Conservation (phyloP, 23 red algal species). For the Gracilaria vermiculophylla region DNA sequence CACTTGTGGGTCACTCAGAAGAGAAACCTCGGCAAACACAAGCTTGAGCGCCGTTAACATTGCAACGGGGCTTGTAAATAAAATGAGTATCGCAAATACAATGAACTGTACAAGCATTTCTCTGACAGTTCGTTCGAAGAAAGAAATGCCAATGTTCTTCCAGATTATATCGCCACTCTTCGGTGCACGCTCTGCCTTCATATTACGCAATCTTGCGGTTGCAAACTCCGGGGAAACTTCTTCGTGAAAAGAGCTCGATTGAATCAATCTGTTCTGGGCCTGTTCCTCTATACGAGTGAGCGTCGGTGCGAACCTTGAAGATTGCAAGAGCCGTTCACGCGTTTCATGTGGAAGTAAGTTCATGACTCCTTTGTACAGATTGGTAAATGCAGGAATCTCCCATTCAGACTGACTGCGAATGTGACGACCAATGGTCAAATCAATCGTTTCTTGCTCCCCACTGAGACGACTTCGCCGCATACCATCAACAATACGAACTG, state of each 20-base stretch:
- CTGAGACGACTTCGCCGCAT: neutral
- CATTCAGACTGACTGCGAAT: constrained; percentile 13
- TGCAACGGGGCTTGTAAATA: constrained; percentile 83
- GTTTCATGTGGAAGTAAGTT: constrained; percentile 37
- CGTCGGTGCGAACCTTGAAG: constrained; percentile 11
- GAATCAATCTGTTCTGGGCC: constrained; percentile 13
- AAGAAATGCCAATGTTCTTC: constrained; percentile 79
- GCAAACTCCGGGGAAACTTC: constrained; percentile 28
- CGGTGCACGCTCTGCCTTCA: constrained; percentile 82
- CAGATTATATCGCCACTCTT: constrained; percentile 84
- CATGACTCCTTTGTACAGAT: constrained; percentile 43
- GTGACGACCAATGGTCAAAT: constrained; percentile 48
- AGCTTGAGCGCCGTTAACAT: constrained; percentile 80
- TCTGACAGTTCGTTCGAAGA: constrained; percentile 74
- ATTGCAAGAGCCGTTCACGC: constrained; percentile 6
- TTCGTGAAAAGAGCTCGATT: neutral
- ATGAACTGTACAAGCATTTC: constrained; percentile 74
- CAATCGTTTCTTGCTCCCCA: neutral
- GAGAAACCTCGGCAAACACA: constrained; percentile 57
- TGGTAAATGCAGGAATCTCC: constrained; percentile 29
- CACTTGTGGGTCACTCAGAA: constrained; percentile 67
- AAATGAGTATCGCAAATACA: constrained; percentile 68
- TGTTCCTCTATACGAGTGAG: neutral
- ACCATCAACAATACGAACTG: constrained; percentile 27
- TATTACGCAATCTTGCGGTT: constrained; percentile 43